Percentiles rank a stretch among this genome's conserved stretches.
These are phyloP conservation scores for Amylocarpus encephaloides DNA, from an alignment of 2,329 filamentous ascomycete genomes.

Conservation along the genomic window DNA sequence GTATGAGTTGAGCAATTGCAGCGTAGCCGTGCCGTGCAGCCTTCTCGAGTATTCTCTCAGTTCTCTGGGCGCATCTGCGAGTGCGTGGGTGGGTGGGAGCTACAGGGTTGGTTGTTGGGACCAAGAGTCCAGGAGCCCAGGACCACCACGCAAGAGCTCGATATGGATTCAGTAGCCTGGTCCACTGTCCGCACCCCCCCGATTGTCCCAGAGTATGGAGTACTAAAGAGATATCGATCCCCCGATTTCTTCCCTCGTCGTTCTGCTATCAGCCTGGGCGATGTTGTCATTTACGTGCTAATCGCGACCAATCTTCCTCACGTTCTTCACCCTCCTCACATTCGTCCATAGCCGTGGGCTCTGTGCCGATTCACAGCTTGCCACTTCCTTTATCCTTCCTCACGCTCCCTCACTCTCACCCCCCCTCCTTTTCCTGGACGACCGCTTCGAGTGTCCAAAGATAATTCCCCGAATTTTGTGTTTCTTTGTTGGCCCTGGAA, in stretches of 20 bases:
- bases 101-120: not conserved
- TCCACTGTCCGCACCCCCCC: not conserved
- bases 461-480: not conserved
- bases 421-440: not conserved
- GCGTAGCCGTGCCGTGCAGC: not conserved
- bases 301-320: not conserved
- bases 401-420: not conserved
- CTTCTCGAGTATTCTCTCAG: too few species aligned
- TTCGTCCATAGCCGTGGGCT: not conserved
- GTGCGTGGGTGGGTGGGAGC: conserved; percentile 6
- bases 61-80: not conserved
- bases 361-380: not conserved
- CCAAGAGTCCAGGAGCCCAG: not conserved
- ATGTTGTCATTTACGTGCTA: conserved; percentile 4
- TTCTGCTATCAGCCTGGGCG: not conserved
- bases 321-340: too few species aligned
- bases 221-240: conserved; percentile 15
- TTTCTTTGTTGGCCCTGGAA: not conserved
- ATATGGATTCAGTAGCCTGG: not conserved
- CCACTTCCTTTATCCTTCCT: not conserved
- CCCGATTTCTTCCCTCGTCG: conserved; percentile 8
- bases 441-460: not conserved
- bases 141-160: conserved; percentile 1
- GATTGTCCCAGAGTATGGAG: not conserved
- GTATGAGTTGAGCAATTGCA: not conserved